A percentile compares a stretch with the other conserved stretches of the same genome.
phyloP scores from a whole-genome alignment of 768 basidiomycete genomes.

The Termitomyces sp. region DNA sequence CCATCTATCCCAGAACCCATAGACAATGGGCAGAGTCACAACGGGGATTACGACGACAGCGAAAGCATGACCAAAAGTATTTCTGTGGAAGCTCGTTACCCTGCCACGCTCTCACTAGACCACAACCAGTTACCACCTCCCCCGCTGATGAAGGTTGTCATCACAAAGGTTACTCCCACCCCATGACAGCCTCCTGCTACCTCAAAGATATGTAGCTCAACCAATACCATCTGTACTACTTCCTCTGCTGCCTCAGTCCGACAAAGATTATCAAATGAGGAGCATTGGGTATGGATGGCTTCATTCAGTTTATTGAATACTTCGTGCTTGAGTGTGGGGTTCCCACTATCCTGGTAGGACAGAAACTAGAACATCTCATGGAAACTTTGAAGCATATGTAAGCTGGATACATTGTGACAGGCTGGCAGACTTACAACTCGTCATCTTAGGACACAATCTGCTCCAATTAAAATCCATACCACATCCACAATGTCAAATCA shows the following conservation, averaged over 20 bases:
- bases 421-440: too few relatives aligned
- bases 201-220: background rate
- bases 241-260: constrained; percentile 35
- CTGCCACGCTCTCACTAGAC: constrained; percentile 14
- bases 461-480: too few relatives aligned
- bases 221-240: constrained; percentile 20
- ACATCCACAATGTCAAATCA: too few relatives aligned
- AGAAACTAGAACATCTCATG: too few relatives aligned
- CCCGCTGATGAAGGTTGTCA: constrained; percentile 9
- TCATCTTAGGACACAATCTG: too few relatives aligned
- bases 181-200: constrained; percentile 4
- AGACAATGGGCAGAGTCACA: constrained; percentile 9
- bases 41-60: constrained; percentile 10
- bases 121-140: constrained; percentile 11
- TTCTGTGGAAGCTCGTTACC: background rate
- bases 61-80: constrained; percentile 4
- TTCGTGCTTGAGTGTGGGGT: too few relatives aligned
- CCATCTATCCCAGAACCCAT: constrained; percentile 27
- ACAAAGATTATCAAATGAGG: too few relatives aligned
- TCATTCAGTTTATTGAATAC: too few relatives aligned
- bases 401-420: too few relatives aligned
- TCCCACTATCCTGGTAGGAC: too few relatives aligned
- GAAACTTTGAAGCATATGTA: too few relatives aligned
- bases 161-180: constrained; percentile 13
- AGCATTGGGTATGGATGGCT: too few relatives aligned